A percentile compares a stretch with the other conserved stretches of the same genome.
Evolutionary conservation across 768 basidiomycete species (phyloP).

Genomic region (Hemileccinum rubropunctum): DNA sequence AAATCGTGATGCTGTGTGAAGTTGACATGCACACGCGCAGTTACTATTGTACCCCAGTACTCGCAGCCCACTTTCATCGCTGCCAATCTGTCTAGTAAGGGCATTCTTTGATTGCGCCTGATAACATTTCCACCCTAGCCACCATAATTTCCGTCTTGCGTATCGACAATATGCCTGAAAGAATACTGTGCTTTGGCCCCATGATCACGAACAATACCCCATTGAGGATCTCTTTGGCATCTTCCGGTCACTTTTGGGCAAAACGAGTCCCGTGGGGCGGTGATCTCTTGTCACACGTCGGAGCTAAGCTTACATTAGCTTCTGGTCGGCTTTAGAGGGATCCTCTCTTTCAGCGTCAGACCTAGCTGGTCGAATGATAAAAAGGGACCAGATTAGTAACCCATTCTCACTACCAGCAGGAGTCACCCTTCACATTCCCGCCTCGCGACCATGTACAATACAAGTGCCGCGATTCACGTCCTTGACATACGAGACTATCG

Average conservation of each 20-base stretch:
- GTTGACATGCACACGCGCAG: background rate
- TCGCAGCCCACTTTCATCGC: background rate
- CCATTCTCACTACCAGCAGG: background rate
- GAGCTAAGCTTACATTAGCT: constrained; percentile 15
- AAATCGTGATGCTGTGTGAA: background rate
- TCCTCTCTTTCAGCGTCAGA: too few species aligned
- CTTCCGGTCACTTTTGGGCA: too few species aligned
- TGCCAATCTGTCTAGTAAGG: background rate
- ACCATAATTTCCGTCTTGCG: background rate
- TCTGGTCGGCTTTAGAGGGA: too few species aligned
- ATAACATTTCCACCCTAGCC: background rate
- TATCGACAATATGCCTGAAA: background rate
- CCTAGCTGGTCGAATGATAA: background rate
- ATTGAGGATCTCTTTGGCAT: background rate
- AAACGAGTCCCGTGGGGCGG: too few species aligned
- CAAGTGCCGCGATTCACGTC: constrained; percentile 15
- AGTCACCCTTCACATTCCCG: background rate
- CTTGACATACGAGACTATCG: constrained; percentile 23
- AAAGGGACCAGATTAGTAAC: background rate
- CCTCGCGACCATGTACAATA: constrained; percentile 18
- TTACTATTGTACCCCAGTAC: background rate
- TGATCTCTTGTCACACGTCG: too few species aligned
- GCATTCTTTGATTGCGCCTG: background rate
- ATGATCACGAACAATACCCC: background rate
- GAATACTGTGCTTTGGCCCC: background rate